Evolutionary conservation across 768 basidiomycete species (phyloP), one percentile per base, ranked within the genome.

Genomic region (Trametes meyenii): DNA sequence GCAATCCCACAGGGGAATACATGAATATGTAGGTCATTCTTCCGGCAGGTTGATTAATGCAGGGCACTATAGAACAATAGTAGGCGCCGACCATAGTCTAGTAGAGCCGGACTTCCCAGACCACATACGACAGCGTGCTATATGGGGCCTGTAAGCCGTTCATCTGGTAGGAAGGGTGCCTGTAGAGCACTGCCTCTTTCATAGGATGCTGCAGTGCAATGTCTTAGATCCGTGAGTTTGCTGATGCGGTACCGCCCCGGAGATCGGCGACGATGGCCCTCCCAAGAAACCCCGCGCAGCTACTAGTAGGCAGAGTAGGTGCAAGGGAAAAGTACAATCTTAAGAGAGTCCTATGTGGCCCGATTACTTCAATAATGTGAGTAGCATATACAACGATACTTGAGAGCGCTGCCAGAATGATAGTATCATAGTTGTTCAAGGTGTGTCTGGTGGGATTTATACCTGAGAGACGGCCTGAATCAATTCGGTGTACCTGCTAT

Each of bases 381-480:
- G 66, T 55, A 11, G 16, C 16, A 10, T 38, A 4, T 48, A 43
- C 38, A 21, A 5, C 10, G 3, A 38, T 8, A 2, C 5, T 14
- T 21, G 26, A 29, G 7, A 16, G 19, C 16, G 49, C 14, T 6
- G 39, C 19, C 29, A 8, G 29, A 19, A 14, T 36, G n/a, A 23
- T n/a, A 33, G 16, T 36, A 26, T 10, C 36, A 43, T 4, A 74
- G 87, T 75, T 87, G 38, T 85, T 81, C 73, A 90, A 88, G 80
- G 88, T 87, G 67, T 55, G 73, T 23, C 33, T 39, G 19, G 48
- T 11, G 11, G 50, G 5, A 6, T 39, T 24, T 23, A 52, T 11
- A 11, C 21, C 4, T 4, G 23, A 24, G 46, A 13, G 16, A 36
- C 13, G 33, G 48, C 16, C 45, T 35, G n/a, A 50, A 36, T 33